Percentiles rank a stretch among this genome's conserved stretches.
Evolutionary conservation across 495 filamentous ascomycete genomes (phyloP).

Genomic region (Chaetomium cochliodes): DNA sequence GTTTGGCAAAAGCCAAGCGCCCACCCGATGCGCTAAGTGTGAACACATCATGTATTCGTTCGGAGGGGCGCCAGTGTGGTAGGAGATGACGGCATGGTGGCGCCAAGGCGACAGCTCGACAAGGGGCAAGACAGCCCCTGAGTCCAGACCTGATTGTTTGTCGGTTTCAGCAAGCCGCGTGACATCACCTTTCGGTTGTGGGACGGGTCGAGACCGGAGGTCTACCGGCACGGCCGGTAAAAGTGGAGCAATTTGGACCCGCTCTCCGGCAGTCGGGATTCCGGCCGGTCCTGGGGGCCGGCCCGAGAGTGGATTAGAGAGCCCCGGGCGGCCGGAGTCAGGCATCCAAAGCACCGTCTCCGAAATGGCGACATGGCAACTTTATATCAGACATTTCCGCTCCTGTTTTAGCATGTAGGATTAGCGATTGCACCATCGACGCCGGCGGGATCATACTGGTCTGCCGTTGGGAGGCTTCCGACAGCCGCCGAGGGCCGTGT

Average conservation of each 20-base stretch:
- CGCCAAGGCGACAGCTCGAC: background rate
- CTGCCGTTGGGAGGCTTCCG: slow-evolving; percentile 7
- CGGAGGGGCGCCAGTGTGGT: background rate
- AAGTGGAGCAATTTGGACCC: slow-evolving; percentile 15
- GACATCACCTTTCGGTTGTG: slow-evolving; percentile 21
- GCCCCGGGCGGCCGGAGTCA: background rate
- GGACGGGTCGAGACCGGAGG: slow-evolving; percentile 16
- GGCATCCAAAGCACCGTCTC: background rate
- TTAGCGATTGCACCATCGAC: background rate
- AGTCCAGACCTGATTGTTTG: background rate
- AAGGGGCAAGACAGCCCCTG: background rate
- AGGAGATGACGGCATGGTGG: slow-evolving; percentile 4
- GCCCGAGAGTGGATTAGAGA: background rate
- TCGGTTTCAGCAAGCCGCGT: background rate
- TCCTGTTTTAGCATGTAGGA: background rate
- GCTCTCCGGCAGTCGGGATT: slow-evolving; percentile 18
- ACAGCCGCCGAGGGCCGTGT: slow-evolving; percentile 29
- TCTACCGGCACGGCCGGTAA: slow-evolving; percentile 23
- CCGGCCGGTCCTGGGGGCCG: background rate
- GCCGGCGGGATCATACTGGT: background rate
- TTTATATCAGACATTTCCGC: background rate
- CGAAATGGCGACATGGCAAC: background rate
- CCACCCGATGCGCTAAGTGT: background rate
- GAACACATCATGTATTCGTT: background rate
- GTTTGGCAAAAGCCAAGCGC: background rate